phyloP scores from a whole-genome alignment of 148 eudicot genomes.

The Cornus suecica region DNA sequence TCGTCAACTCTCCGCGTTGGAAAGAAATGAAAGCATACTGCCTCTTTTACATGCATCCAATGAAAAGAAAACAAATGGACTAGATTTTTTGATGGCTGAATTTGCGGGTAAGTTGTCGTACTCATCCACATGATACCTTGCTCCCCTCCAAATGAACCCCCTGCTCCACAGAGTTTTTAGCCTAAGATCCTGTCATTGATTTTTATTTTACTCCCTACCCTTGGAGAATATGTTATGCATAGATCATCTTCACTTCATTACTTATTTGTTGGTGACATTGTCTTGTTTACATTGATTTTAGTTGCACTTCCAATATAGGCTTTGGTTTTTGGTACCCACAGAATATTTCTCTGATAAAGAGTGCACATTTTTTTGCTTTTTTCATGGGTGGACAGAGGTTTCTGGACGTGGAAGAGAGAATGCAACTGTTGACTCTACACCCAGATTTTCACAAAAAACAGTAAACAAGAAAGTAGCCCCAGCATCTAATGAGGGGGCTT shows the following conservation, averaged over 20 bases:
- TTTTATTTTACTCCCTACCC: neutral
- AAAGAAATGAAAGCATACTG: conserved; percentile 75
- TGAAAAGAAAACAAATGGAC: conserved; percentile 80
- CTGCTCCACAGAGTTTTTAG: neutral
- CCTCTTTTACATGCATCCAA: conserved; percentile 78
- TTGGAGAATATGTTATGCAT: neutral
- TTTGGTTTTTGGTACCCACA: conserved; percentile 2
- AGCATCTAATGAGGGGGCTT: conserved; percentile 60
- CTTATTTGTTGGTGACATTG: neutral
- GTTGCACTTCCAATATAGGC: neutral
- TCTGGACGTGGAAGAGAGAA: conserved; percentile 85
- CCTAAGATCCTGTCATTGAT: neutral
- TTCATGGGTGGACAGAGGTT: conserved; percentile 55
- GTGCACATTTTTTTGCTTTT: neutral
- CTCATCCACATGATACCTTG: neutral
- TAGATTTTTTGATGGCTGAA: conserved; percentile 89
- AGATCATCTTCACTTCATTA: neutral
- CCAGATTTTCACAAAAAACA: conserved; percentile 52
- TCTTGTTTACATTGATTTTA: neutral
- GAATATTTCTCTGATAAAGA: conserved; percentile 3
- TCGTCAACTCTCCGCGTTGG: conserved; percentile 71
- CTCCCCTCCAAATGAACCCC: neutral
- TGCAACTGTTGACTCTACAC: conserved; percentile 49
- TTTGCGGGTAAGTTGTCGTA: conserved; percentile 59
- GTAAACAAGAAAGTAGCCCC: conserved; percentile 54